Evolutionary conservation across 2,329 filamentous ascomycete genomes (phyloP).

Genomic region (Fusarium sp.): DNA sequence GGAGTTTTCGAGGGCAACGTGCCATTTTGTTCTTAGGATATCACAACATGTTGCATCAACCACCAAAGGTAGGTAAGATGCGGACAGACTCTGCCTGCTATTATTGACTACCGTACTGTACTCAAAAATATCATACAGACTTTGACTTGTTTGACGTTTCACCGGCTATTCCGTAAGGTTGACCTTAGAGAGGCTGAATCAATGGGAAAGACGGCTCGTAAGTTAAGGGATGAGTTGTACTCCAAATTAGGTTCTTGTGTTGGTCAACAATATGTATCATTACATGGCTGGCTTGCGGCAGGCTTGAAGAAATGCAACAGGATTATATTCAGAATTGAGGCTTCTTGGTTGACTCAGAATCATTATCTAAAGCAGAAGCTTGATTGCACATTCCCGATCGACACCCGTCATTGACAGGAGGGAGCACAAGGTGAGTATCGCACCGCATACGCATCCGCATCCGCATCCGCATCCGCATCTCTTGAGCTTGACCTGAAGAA

Average conservation of each 20-base stretch:
- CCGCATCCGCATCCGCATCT: constrained; percentile 9
- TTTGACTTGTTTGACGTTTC: constrained; percentile 5
- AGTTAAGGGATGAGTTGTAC: constrained; percentile 26
- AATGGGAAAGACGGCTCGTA: constrained; percentile 16
- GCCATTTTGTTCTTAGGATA: constrained; percentile 24
- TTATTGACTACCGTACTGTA: not conserved
- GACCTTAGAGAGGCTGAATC: constrained; percentile 14
- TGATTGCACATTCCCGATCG: not conserved
- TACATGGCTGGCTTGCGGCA: constrained; percentile 20
- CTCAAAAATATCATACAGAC: not conserved
- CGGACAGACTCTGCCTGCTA: constrained; percentile 4
- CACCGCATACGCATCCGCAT: constrained; percentile 11
- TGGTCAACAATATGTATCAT: constrained; percentile 4
- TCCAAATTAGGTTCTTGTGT: constrained; percentile 16
- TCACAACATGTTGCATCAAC: constrained; percentile 33
- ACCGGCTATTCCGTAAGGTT: constrained; percentile 10
- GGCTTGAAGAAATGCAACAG: constrained; percentile 28
- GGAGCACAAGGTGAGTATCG: not conserved
- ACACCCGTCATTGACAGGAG: not conserved
- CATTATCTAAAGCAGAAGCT: not conserved
- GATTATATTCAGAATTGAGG: constrained; percentile 19
- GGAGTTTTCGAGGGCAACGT: constrained; percentile 27
- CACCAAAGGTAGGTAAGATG: constrained; percentile 21
- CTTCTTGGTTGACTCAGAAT: constrained; percentile 21
- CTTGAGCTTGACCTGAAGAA: constrained; percentile 1